Percentiles rank a stretch among this genome's conserved stretches.
Evolutionary conservation across 805 yeast species (phyloP).

Genomic region (Starmerella davenportii): DNA sequence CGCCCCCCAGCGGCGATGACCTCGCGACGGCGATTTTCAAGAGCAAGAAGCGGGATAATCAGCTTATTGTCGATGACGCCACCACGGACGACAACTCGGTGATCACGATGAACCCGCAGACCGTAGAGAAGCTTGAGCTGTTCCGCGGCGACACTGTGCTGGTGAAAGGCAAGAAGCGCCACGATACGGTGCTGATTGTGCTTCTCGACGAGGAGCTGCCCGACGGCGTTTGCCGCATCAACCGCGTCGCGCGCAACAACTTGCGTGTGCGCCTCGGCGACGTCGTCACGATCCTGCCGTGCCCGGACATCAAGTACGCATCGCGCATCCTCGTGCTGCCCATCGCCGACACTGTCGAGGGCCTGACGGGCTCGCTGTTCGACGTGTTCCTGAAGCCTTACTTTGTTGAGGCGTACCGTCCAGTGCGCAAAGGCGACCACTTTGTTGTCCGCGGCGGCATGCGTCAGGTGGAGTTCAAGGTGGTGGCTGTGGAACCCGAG

Average conservation of each 20-base stretch:
- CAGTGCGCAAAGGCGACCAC: slow-evolving; percentile 92
- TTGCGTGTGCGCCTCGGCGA: slow-evolving; percentile 89
- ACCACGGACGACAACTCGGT: slow-evolving; percentile 89
- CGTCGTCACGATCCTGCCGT: slow-evolving; percentile 75
- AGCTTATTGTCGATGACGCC: slow-evolving; percentile 90
- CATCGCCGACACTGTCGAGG: slow-evolving; percentile 95
- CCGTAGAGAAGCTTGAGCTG: slow-evolving; percentile 85
- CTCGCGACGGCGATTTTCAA: slow-evolving; percentile 96
- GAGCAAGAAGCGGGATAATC: slow-evolving; percentile 94
- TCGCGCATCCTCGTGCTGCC: slow-evolving; percentile 87
- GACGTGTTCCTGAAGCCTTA: slow-evolving; percentile 95
- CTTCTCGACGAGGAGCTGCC: slow-evolving; percentile 92
- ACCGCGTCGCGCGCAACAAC: slow-evolving; percentile 91
- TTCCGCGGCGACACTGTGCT: slow-evolving; percentile 96
- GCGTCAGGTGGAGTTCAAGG: slow-evolving; percentile 98
- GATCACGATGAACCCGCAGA: slow-evolving; percentile 81
- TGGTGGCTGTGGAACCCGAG: slow-evolving; percentile 93
- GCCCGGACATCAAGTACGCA: slow-evolving; percentile 97
- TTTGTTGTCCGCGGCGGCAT: slow-evolving; percentile 96
- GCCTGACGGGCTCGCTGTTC: slow-evolving; percentile 86
- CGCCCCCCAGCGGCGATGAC: slow-evolving; percentile 27
- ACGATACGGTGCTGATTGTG: slow-evolving; percentile 90
- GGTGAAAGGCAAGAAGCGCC: slow-evolving; percentile 95
- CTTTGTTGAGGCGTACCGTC: slow-evolving; percentile 97
- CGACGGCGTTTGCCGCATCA: slow-evolving; percentile 84